Evolutionary conservation across 228 moss, liverwort and hornwort genomes (phyloP), one percentile per base, ranked within the genome.

Genomic region (Sphagnum fallax): DNA sequence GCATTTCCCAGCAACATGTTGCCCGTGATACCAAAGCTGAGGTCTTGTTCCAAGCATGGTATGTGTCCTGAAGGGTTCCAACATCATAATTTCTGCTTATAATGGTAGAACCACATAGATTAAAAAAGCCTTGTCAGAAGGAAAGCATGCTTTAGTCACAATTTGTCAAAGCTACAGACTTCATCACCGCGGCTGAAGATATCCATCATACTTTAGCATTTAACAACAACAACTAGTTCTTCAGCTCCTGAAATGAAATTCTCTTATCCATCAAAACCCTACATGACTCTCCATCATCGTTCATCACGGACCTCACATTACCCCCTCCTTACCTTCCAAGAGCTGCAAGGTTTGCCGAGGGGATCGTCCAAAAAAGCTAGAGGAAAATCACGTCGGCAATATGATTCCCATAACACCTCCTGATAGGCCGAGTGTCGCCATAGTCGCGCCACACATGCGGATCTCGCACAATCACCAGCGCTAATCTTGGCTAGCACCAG

Each of bases 401-500:
- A 76, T 0, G 64, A 49, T 59, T 80, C 74, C 95, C 95, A 95
- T 5, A 88, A 62, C 51, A 51, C 12, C 9, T 95, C 90, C 11
- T 88, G 84, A 53, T 73, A 62, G 52, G 69, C 73, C 51, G 60
- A 69, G 51, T 75, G 74, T 53, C 71, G 80, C 79, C 85, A 87
- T 67, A 79, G 74, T 8, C 83, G 85, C 60, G 87, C 80, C 50
- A 95, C 89, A 52, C 88, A 88, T 6, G 82, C 87, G 5, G 82
- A 83, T 69, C 95, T 67, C 0, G 83, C 92, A 67, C 88, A 95
- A 65, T 92, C 92, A 60, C 64, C 11, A 13, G 86, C 91, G 2
- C 86, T 74, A n/a, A 77, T 73, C 74, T 85, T 90, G 66, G 74
- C 13, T 62, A 91, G 66, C 50, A 91, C 71, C 67, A 71, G 77